Base-by-base conservation (phyloP, 2,329 filamentous ascomycete species). In the Fusarium nodosum region DNA sequence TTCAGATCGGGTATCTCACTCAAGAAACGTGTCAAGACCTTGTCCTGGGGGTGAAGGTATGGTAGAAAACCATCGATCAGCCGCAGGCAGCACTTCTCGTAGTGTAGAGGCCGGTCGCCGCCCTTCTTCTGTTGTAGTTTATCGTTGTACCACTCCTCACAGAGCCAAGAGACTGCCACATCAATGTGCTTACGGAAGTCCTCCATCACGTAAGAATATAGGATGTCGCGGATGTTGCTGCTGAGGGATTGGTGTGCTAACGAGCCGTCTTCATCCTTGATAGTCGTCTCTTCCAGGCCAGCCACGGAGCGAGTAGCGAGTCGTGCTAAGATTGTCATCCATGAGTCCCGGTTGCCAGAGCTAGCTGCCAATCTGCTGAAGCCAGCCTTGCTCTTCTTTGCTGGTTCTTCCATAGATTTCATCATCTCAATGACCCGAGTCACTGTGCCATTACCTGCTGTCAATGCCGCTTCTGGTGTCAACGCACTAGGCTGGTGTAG, bases 71-170 rank as follows among this genome's bases (percentile, higher is more conserved):
- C 92, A 76, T 97, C 94, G 20, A 99, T 85, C n/a, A 98, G 85
- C 63, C 90, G 91, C 65, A 94, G 80, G 4, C 90, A 89, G 87
- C 92, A 97, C 75, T 88, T 88, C 63, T 93, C 89, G 79, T 97
- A 97, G 78, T 96, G 88, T 34, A 86, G 76, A 5, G 87, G 84
- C 10, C 85, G 84, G 41, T 85, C 82, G 13, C 78, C 77, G 34
- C 78, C 79, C n/a, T 76, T 75, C 56, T 79, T 83, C 60, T 76
- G 82, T 64, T 78, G 81, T 68, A 82, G 80, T 78, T 79, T 89
- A 78, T 98, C 95, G 74, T 94, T 97, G 79, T 97, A 98, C 95
- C 96, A 99, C 80, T 99, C 96, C 79, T 99, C 96, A 73, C 91
- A 97, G 18, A 99, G 85, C 96, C 96, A 99, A 10, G 91, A 90